A percentile compares a stretch with the other conserved stretches of the same genome.
These are phyloP conservation scores for Saccharum officinarum DNA, from an alignment of 176 grass and related monocot genomes.

Conservation along the genomic window DNA sequence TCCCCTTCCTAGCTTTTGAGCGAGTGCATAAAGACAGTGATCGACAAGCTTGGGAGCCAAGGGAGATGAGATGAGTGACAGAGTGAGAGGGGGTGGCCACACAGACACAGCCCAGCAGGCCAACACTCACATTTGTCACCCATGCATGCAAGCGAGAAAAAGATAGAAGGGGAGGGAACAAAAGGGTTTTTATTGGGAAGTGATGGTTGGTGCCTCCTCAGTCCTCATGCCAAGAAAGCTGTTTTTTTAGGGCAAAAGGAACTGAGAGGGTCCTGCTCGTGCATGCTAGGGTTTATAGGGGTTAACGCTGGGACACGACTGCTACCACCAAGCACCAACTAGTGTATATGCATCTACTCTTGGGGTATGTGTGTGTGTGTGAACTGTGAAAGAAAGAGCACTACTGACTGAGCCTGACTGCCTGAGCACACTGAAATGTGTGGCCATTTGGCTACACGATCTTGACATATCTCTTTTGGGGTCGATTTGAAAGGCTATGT, in stretches of 20 bases:
- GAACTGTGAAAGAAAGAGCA: not conserved
- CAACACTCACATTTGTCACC: constrained; percentile 61
- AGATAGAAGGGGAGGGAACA: not conserved
- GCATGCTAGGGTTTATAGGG: constrained; percentile 41
- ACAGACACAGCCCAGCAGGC: constrained; percentile 27
- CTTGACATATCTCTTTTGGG: constrained; percentile 48
- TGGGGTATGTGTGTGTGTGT: not conserved
- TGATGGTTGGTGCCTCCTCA: constrained; percentile 67
- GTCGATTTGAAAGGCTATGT: constrained; percentile 61
- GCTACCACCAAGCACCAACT: not conserved
- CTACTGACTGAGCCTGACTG: no score
- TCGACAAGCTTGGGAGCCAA: constrained; percentile 58
- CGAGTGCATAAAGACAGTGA: constrained; percentile 36
- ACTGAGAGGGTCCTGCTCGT: constrained; percentile 29
- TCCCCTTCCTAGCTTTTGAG: constrained; percentile 18
- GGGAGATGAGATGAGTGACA: constrained; percentile 27
- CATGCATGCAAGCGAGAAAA: constrained; percentile 34
- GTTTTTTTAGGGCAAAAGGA: constrained; percentile 41
- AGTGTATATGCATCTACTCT: not conserved
- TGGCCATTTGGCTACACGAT: constrained; percentile 46
- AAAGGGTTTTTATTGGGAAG: constrained; percentile 52
- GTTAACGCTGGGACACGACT: constrained; percentile 24
- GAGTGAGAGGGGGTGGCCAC: not conserved
- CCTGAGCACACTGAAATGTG: no score
- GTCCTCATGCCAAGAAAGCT: constrained; percentile 63